These are phyloP conservation scores for Zymoseptoria crescenta DNA, from an alignment of 2,329 filamentous ascomycete genomes.

Conservation along the genomic window DNA sequence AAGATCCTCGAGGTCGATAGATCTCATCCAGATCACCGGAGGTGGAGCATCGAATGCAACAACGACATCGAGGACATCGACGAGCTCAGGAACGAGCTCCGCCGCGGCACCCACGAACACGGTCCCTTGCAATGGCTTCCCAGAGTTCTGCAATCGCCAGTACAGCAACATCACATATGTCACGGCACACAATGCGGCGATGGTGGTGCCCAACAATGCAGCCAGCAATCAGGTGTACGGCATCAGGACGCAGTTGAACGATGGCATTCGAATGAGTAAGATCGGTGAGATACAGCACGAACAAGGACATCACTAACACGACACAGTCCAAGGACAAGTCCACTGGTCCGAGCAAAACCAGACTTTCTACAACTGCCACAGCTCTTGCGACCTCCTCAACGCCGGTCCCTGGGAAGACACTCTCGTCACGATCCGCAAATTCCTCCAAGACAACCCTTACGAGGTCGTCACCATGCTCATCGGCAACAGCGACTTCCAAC, in stretches of 20 bases:
- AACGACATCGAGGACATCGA: background rate
- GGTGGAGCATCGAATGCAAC: conserved; percentile 8
- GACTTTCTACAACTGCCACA: conserved; percentile 73
- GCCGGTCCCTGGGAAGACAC: conserved; percentile 70
- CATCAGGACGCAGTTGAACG: conserved; percentile 66
- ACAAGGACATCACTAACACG: background rate
- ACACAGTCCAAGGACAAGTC: conserved; percentile 51
- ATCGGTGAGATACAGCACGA: conserved; percentile 43
- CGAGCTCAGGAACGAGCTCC: conserved; percentile 22
- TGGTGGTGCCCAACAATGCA: conserved; percentile 60
- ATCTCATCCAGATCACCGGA: conserved; percentile 17
- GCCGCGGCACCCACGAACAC: conserved; percentile 54
- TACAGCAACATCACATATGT: conserved; percentile 79
- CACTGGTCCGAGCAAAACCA: conserved; percentile 43
- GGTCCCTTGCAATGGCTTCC: conserved; percentile 64
- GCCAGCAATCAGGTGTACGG: conserved; percentile 66
- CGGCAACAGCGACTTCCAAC: conserved; percentile 72
- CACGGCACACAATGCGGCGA: conserved; percentile 74
- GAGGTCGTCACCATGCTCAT: conserved; percentile 84
- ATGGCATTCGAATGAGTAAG: conserved; percentile 58
- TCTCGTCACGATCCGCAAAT: conserved; percentile 59
- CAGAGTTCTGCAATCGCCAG: conserved; percentile 66
- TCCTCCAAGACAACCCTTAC: conserved; percentile 71
- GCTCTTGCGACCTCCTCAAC: conserved; percentile 72
- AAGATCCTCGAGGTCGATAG: conserved; percentile 12